Base-by-base conservation (phyloP, 345 rosid species). In the Punica granatum region DNA sequence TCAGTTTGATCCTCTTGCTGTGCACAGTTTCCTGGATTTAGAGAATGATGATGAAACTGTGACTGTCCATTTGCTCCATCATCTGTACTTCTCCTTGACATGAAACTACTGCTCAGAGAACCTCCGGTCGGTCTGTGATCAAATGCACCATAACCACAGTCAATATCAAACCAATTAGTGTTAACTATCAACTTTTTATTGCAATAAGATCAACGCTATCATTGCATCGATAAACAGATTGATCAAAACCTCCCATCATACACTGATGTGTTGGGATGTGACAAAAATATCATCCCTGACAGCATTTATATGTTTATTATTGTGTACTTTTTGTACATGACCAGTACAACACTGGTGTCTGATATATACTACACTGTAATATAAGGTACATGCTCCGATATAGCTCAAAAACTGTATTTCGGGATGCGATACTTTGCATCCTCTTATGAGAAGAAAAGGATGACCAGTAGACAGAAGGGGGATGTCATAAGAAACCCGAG, bases 401-500 rank as follows among this genome's bases (percentile, higher is more conserved):
- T 26, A 13, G 25, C 33, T 56, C 34, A 13, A 26, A 19, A 3
- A 10, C 12, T 51, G n/a, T 51, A 7, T 6, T 5, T 51, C 13
- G 58, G 58, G 30, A 51, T n/a, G 30, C 13, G 41, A 51, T 51
- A 11, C 58, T 51, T n/a, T 51, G 30, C 58, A 23, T 23, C 58
- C n/a, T 51, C 58, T 23, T 7, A 10, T 7, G 7, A 25, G 53
- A 48, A 48, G 2, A 51, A 25, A 51, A 51, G 53, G n/a, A 28
- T 26, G 33, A 26, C 9, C 32, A 28, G 33, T 9, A 25, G 16
- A 54, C 60, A 11, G 33, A 9, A 1, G 60, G 58, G 23, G 3
- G 31, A 0, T 10, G 34, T 56, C 61, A 56, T 13, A 58, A 48
- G 59, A 77, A 74, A 77, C 78, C 81, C 6, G 71, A 11, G 25